Base-by-base conservation (phyloP, 495 filamentous ascomycete species). In the Oidiodendron maius region DNA sequence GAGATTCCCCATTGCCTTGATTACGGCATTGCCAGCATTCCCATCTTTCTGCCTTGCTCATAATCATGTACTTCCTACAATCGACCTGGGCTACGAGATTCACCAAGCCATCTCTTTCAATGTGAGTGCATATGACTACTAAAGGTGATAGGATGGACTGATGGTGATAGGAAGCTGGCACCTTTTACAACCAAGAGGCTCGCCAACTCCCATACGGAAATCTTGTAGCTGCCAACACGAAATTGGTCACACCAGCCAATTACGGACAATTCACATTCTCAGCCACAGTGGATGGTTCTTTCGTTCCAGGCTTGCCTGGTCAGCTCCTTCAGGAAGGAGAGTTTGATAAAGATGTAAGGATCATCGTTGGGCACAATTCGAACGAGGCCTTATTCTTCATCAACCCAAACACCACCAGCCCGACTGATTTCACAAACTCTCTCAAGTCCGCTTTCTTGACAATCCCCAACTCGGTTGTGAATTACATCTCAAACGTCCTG, bases 361-460 rank as follows among this genome's bases (percentile, higher is more conserved):
- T 87, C 15, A 77, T 86, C 68, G 63, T 77, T 10, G 70, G 72
- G 15, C 72, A 80, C 57, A 81, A 75, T 51, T 54, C 68, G 10
- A 57, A 81, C 48, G 79, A 84, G 55, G 80, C 74, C 50, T 3
- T 46, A 65, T 21, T 25, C 46, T 13, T 57, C 56, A 57, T 36
- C 1, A 24, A 26, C 15, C 54, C 54, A 3, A 48, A 44, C 26
- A 18, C 30, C 0, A 15, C 21, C 4, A 30, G n/a, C 13, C 25
- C 72, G 35, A 54, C 39, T 2, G 62, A 64, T 5, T 61, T 79
- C 2, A n/a, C n/a, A 15, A 17, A 13, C n/a, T 37, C 35, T 6
- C 35, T 37, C 35, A 17, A 37, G n/a, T 13, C 35, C 4, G 5
- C 3, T 5, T 37, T 37, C 18, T 17, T 17, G 18, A 80, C 79